Conservation (phyloP, 768 basidiomycete species). For the Kwoniella sp. region DNA sequence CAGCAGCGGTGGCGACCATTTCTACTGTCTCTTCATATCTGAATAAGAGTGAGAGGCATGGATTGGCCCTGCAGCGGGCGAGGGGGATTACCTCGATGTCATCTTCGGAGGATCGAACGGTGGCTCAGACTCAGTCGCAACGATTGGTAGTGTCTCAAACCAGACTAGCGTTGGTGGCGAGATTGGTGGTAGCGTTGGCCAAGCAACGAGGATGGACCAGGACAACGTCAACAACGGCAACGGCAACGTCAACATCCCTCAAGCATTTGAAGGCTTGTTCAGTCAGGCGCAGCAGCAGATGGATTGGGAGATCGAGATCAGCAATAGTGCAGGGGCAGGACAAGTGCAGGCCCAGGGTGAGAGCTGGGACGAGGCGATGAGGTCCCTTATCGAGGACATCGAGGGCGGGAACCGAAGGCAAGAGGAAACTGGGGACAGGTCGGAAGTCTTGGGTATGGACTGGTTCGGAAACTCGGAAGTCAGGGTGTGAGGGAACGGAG, state of each 20-base stretch:
- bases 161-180: constrained; percentile 36
- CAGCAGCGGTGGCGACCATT: constrained; percentile 54
- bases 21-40: constrained; percentile 19
- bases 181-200: constrained; percentile 44
- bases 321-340: background rate
- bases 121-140: constrained; percentile 14
- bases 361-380: constrained; percentile 51
- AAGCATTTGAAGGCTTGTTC: constrained; percentile 5
- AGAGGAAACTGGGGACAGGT: constrained; percentile 5
- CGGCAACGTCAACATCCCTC: background rate
- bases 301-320: constrained; percentile 15
- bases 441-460: constrained; percentile 17
- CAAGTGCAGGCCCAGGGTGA: constrained; percentile 23
- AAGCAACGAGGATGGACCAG: constrained; percentile 14
- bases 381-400: constrained; percentile 33
- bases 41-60: constrained; percentile 17
- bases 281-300: constrained; percentile 4
- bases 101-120: constrained; percentile 6
- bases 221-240: background rate
- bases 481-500: background rate
- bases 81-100: constrained; percentile 30
- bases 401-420: constrained; percentile 15
- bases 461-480: constrained; percentile 14
- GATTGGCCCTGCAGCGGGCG: constrained; percentile 53
- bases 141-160: constrained; percentile 22